phyloP scores from a whole-genome alignment of 2,329 filamentous ascomycete genomes.

The Aspergillus ochraceoroseus region DNA sequence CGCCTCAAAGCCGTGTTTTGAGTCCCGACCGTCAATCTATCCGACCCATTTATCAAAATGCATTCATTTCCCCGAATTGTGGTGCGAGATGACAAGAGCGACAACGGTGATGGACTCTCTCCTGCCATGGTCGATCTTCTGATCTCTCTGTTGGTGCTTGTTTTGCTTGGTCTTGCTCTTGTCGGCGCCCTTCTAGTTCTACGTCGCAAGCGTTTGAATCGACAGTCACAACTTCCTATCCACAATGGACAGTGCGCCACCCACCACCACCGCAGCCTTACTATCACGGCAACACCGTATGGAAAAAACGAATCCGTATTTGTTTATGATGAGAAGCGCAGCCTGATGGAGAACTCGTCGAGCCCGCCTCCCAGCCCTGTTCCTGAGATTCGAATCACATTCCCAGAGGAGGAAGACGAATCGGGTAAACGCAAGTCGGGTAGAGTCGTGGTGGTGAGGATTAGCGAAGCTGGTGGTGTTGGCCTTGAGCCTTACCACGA shows the following conservation, averaged over 20 bases:
- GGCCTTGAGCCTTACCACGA: conserved; percentile 79
- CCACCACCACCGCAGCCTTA: conserved; percentile 52
- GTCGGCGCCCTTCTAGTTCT: conserved; percentile 66
- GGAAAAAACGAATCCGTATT: conserved; percentile 65
- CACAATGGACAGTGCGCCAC: conserved; percentile 59
- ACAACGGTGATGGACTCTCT: conserved; percentile 49
- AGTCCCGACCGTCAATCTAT: neutral
- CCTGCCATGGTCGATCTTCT: conserved; percentile 67
- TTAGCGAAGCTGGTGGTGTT: conserved; percentile 78
- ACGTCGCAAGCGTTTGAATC: conserved; percentile 59
- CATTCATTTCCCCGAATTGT: conserved; percentile 46
- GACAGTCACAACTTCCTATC: conserved; percentile 55
- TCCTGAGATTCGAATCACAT: conserved; percentile 96
- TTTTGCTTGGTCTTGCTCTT: conserved; percentile 66
- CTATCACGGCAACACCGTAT: conserved; percentile 49
- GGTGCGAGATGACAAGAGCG: conserved; percentile 44
- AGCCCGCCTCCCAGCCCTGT: conserved; percentile 77
- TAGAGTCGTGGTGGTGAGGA: conserved; percentile 82
- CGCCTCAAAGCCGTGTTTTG: conserved; percentile 1
- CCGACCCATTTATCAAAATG: conserved; percentile 19
- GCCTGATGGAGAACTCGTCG: conserved; percentile 68
- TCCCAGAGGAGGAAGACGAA: conserved; percentile 85
- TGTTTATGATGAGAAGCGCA: conserved; percentile 73
- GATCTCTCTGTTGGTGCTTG: conserved; percentile 71
- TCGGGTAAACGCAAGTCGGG: conserved; percentile 73